Percentiles rank a stretch among this genome's conserved stretches.
phyloP scores from a whole-genome alignment of 352 stramenopile species.

The Phytopythium oedochilum region DNA sequence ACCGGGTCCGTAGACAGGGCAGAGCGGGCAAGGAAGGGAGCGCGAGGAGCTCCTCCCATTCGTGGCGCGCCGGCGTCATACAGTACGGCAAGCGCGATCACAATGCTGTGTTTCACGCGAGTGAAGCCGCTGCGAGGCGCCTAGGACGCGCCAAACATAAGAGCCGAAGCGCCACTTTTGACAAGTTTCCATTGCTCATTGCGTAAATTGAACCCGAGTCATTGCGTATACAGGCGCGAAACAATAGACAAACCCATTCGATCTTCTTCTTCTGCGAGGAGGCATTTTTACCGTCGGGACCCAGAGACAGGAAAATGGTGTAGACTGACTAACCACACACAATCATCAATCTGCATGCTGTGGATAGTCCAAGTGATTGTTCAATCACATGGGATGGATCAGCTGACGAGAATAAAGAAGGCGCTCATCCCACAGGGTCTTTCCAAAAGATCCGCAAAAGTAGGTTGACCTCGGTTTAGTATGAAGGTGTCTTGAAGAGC shows the following conservation, averaged over 20 bases:
- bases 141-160: too few relatives aligned
- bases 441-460: background rate
- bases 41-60: background rate
- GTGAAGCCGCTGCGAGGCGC: too few relatives aligned
- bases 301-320: conserved; percentile 4
- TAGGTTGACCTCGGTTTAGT: background rate
- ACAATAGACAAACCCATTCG: conserved; percentile 1
- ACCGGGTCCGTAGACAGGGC: conserved; percentile 3
- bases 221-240: too few relatives aligned
- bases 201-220: too few relatives aligned
- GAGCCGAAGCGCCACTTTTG: too few relatives aligned
- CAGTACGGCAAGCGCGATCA: background rate
- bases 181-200: too few relatives aligned
- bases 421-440: background rate
- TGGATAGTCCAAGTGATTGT: conserved; percentile 1
- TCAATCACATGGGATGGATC: background rate
- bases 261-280: conserved; percentile 2
- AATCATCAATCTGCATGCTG: too few relatives aligned
- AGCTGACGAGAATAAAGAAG: background rate
- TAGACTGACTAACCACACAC: too few relatives aligned
- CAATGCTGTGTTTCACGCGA: too few relatives aligned
- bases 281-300: background rate
- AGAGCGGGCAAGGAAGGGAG: background rate
- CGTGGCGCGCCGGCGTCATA: too few relatives aligned
- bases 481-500: background rate